Percentiles rank a stretch among this genome's conserved stretches.
Evolutionary conservation across 2,329 filamentous ascomycete genomes (phyloP).

Genomic region (Grosmannia clavigera): DNA sequence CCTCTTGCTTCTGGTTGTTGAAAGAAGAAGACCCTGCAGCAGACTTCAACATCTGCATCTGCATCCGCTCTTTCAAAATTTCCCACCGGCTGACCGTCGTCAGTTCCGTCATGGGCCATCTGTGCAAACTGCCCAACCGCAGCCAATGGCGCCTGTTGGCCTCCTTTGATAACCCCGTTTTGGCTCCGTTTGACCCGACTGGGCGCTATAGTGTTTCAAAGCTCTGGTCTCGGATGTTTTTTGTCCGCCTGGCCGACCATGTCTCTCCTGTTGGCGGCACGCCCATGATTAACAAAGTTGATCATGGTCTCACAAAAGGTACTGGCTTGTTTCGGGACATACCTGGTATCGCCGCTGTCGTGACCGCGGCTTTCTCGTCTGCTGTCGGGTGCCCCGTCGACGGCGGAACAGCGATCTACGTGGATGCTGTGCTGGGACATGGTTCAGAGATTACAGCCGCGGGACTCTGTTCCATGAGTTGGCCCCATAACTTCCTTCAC

Average conservation of each 20-base stretch:
- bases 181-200: background rate
- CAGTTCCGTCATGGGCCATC: slow-evolving; percentile 14
- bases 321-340: slow-evolving; percentile 2
- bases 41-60: background rate
- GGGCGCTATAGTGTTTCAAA: slow-evolving; percentile 15
- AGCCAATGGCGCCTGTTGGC: slow-evolving; percentile 11
- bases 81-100: slow-evolving; percentile 12
- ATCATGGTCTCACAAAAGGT: slow-evolving; percentile 6
- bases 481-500: background rate
- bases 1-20: slow-evolving; percentile 29
- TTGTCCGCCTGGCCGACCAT: slow-evolving; percentile 3
- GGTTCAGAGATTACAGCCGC: no score
- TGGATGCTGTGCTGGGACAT: slow-evolving; percentile 2
- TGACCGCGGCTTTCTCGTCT: background rate
- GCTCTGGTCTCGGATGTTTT: slow-evolving; percentile 18
- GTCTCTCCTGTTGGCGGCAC: background rate
- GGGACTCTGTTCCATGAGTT: background rate
- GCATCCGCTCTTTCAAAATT: no score
- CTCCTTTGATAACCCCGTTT: slow-evolving; percentile 3
- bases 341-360: background rate
- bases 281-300: slow-evolving; percentile 5
- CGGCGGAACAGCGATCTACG: slow-evolving; percentile 3
- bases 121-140: slow-evolving; percentile 11
- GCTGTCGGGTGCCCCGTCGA: background rate
- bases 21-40: background rate